These are phyloP conservation scores for Fusarium caatingaense DNA, from an alignment of 2,329 filamentous ascomycete species.

Conservation along the genomic window DNA sequence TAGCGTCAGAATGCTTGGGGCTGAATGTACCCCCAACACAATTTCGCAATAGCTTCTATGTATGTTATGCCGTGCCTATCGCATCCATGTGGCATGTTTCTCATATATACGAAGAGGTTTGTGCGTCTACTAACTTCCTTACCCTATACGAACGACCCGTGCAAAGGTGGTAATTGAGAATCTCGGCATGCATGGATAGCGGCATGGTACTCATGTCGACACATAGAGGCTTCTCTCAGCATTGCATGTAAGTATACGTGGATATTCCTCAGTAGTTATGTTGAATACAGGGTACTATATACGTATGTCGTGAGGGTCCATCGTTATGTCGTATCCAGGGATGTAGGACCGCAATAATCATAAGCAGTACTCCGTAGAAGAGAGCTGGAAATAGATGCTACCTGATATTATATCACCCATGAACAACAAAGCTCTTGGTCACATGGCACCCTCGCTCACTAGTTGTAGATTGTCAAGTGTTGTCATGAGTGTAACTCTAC, in stretches of 20 bases:
- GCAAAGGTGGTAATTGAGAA: not conserved
- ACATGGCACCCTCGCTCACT: not conserved
- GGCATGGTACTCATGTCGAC: not conserved
- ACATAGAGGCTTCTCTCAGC: not conserved
- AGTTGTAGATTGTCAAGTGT: not conserved
- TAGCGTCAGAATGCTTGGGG: not conserved
- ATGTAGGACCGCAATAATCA: not conserved
- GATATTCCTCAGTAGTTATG: not conserved
- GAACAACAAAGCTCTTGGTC: not conserved
- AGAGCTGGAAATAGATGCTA: not conserved
- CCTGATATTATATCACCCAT: not conserved
- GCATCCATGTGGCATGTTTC: not conserved
- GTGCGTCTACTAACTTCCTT: not conserved
- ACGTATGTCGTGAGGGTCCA: not conserved
- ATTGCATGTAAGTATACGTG: not conserved
- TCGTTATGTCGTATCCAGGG: not conserved
- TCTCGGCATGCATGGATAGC: not conserved
- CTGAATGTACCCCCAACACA: not conserved
- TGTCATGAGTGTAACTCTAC: slow-evolving; percentile 2
- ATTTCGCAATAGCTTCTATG: not conserved
- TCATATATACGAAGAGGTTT: not conserved
- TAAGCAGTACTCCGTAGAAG: not conserved
- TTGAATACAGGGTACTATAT: not conserved
- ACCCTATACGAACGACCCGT: not conserved
- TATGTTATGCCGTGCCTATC: not conserved